Evolutionary conservation across 257 asterid genomes (phyloP).

Genomic region (Jacaranda copaia): DNA sequence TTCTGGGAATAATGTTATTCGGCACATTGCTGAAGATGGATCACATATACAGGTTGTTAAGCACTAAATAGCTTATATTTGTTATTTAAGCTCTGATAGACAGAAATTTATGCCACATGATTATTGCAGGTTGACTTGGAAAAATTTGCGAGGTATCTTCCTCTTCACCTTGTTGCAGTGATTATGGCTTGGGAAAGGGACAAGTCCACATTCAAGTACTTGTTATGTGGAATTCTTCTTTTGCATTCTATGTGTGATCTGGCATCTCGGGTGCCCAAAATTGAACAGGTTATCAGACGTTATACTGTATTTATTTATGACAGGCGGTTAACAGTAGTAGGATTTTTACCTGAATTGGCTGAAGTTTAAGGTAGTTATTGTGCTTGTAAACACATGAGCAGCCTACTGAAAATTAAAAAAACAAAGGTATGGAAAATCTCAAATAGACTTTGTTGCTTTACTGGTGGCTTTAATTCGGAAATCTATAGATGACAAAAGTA

Average conservation of each 20-base stretch:
- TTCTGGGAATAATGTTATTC: conserved; percentile 71
- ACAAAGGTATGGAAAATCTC: background rate
- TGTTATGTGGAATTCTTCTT: conserved; percentile 89
- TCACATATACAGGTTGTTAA: conserved; percentile 67
- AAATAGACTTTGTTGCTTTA: conserved; percentile 22
- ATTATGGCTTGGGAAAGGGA: conserved; percentile 81
- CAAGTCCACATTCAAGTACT: conserved; percentile 71
- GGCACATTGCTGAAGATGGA: conserved; percentile 66
- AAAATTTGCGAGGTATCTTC: conserved; percentile 80
- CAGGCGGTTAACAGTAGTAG: conserved; percentile 11
- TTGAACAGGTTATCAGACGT: conserved; percentile 77
- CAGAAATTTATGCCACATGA: conserved; percentile 29
- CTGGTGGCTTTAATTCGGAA: conserved; percentile 16
- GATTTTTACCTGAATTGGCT: conserved; percentile 1
- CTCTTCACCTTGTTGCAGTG: conserved; percentile 91
- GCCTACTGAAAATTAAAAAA: conserved; percentile 1
- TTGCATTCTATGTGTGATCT: conserved; percentile 89
- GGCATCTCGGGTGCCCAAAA: conserved; percentile 85
- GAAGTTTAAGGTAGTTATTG: background rate
- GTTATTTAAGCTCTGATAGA: conserved; percentile 13
- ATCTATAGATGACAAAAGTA: conserved; percentile 1
- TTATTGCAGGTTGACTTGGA: conserved; percentile 80
- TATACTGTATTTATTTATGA: conserved; percentile 17
- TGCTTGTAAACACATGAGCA: conserved; percentile 11
- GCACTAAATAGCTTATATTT: conserved; percentile 23